Base-by-base conservation (phyloP, 371 early-diverging fungal species). In the Apophysomyces elegans region DNA sequence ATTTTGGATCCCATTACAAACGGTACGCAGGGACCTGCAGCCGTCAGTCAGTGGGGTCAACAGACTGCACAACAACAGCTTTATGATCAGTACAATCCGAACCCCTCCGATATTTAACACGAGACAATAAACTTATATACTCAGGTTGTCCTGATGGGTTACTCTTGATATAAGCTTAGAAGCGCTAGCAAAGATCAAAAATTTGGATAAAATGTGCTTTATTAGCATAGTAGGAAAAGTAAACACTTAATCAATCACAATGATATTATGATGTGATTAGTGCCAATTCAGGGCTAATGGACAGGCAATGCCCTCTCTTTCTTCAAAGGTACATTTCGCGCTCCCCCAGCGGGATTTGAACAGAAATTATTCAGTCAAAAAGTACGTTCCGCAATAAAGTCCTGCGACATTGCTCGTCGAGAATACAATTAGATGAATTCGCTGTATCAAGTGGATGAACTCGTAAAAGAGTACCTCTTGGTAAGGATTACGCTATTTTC, bases 401-500 rank as follows among this genome's bases (percentile, higher is more conserved):
- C 54, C 54, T 50, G 54, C 54, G 54, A 50, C 54, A 21, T 35
- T 50, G 54, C 54, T 21, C 18, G 35, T 50, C 54, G 54, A 21
- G 54, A 50, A 50, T 18, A 50, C 54, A 50, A 47, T 43, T 50
- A 16, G 18, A 88, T 88, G 88, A 87, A 87, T 65, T 87, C 88
- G 56, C 76, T 88, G 59, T 74, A 79, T 46, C 87, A 89, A 69
- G 84, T 89, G 54, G 90, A 89, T 69, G 90, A 89, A 54, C 81
- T 89, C 61, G 83, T 89, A 60, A 88, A 87, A 69, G 90, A 89
- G 68, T 89, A 89, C 69, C 77, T 89, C 58, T 62, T 89, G 69
- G 90, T 87, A 86, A 74, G 59, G 35, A 45, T 45, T 37, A 37
- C 39, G 46, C 54, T 36, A 45, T 61, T 37, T 3, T 37, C 26